A percentile compares a stretch with the other conserved stretches of the same genome.
Evolutionary conservation across 129 eudicot species (phyloP).

Genomic region (Lactuca saligna): DNA sequence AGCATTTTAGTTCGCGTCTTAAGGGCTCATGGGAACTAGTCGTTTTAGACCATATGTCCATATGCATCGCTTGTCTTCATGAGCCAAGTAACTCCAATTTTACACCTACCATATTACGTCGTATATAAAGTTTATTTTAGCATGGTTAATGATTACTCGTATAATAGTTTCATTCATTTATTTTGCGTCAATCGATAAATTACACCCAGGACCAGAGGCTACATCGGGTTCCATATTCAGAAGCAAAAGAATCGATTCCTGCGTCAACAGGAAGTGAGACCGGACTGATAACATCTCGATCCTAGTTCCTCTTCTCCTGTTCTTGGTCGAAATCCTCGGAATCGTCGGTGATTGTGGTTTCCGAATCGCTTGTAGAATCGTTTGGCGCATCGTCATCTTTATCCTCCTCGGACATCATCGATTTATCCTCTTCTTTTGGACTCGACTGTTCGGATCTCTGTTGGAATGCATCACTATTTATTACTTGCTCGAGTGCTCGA

Average conservation of each 20-base stretch:
- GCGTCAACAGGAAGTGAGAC: not conserved
- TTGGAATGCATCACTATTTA: conserved; percentile 25
- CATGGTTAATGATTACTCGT: not conserved
- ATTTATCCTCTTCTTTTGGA: conserved; percentile 22
- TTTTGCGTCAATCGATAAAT: not conserved
- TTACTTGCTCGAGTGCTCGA: conserved; percentile 50
- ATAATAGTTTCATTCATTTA: not conserved
- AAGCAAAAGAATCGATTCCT: not conserved
- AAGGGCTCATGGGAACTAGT: too few relatives aligned
- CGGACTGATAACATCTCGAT: not conserved
- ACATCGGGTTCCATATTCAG: not conserved
- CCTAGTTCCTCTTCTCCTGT: not conserved
- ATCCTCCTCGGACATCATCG: conserved; percentile 12
- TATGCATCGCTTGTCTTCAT: too few relatives aligned
- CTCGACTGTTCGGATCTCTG: not conserved
- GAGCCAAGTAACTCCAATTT: too few relatives aligned
- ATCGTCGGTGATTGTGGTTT: conserved; percentile 23
- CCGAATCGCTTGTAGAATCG: conserved; percentile 15
- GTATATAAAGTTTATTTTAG: too few relatives aligned
- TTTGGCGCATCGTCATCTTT: not conserved
- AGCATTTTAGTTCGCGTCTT: too few relatives aligned
- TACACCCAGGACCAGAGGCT: not conserved
- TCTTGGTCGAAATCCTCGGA: not conserved
- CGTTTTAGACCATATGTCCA: too few relatives aligned
- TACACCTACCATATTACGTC: too few relatives aligned